These are phyloP conservation scores for Daldinia caldariorum DNA, from an alignment of 495 filamentous ascomycete species.

Conservation along the genomic window DNA sequence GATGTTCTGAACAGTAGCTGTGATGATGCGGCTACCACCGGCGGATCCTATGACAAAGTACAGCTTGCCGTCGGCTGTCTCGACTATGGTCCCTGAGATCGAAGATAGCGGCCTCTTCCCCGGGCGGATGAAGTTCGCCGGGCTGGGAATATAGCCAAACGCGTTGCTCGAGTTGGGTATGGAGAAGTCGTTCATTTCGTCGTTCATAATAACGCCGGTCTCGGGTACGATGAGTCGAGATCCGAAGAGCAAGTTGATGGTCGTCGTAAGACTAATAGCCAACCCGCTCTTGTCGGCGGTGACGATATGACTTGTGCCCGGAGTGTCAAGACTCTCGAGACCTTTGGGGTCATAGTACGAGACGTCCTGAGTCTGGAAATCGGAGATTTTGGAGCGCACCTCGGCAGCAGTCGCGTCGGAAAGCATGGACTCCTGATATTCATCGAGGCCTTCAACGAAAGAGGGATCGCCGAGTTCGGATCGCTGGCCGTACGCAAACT, in stretches of 20 bases:
- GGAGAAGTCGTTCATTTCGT: constrained; percentile 95
- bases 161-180: constrained; percentile 77
- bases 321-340: constrained; percentile 69
- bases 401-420: constrained; percentile 63
- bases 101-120: constrained; percentile 84
- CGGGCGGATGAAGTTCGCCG: constrained; percentile 81
- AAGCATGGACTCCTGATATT: constrained; percentile 73
- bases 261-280: constrained; percentile 74
- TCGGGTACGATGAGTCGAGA: constrained; percentile 77
- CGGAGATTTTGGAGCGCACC: constrained; percentile 73
- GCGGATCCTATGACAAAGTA: constrained; percentile 80
- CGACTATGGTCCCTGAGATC: constrained; percentile 80
- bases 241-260: constrained; percentile 82
- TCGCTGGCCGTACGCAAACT: constrained; percentile 80
- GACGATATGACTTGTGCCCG: constrained; percentile 75
- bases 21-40: constrained; percentile 90
- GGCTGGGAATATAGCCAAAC: constrained; percentile 84
- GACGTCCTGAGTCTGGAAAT: constrained; percentile 68
- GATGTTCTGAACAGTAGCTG: constrained; percentile 78
- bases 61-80: constrained; percentile 69
- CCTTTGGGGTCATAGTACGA: constrained; percentile 72
- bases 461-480: constrained; percentile 74
- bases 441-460: constrained; percentile 70
- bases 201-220: constrained; percentile 85
- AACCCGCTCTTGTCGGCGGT: constrained; percentile 71